Evolutionary conservation across 2,329 filamentous ascomycete genomes (phyloP), one percentile per base, ranked within the genome.

Genomic region (Monilinia aucupariae): DNA sequence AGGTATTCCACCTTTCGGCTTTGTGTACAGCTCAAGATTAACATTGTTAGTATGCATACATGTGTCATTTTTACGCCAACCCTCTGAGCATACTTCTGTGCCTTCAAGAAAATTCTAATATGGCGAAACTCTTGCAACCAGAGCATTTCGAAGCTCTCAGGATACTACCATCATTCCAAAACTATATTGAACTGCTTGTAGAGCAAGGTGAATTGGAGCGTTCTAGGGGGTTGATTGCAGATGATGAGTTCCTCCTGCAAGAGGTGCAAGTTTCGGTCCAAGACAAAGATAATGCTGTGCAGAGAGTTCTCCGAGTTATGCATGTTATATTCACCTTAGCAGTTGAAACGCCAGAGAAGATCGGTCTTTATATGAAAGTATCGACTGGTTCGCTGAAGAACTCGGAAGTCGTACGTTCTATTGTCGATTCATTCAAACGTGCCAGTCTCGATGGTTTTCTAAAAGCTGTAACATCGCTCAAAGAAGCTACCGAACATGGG

Each of bases 1-100:
- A 89, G 79, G 86, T 86, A 74, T 20, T 68, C 74, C 60, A 55
- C 27, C 10, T 32, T 12, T 17, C 25, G 1, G 8, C 10, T 53
- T 53, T 43, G 10, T 37, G 22, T 5, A 47, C 7, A 12, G 39
- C 7, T 55, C 8, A 34, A 43, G 71, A 47, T 72, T 69, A 4
- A 66, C 45, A 48, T 5, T 39, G 13, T 45, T 73, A 91, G 83
- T 94, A 93, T 75, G 85, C 87, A 0, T 91, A 92, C 72, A 92
- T 96, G 90, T 90, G 87, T 63, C 89, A 92, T 73, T 93, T 90
- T 71, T 93, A 91, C 69, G 88, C 88, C 47, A 93, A 92, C 68
- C 84, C 88, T 0, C 78, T 92, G 4, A 90, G 86, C 65, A 74
- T 91, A 5, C 17, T 64, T 4, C 80, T 93, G 41, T 74, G 86